Evolutionary conservation across 208 protist genomes (phyloP).

Genomic region (Leptomonas seymouri): DNA sequence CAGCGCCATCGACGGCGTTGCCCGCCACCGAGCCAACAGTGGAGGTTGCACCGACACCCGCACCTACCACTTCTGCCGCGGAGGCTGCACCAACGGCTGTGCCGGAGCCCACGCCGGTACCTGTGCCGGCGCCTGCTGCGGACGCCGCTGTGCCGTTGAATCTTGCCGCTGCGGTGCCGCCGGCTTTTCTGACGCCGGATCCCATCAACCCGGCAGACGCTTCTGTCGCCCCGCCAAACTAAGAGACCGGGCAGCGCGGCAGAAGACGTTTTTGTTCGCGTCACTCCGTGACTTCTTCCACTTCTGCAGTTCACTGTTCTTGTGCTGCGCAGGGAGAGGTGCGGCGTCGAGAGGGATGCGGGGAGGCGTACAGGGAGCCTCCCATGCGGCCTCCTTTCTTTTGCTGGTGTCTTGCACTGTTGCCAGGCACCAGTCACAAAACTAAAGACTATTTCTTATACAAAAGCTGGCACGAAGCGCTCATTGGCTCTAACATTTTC

Average conservation of each 20-base stretch:
- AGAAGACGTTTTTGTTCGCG: neutral
- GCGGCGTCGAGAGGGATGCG: too few species aligned
- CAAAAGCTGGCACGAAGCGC: neutral
- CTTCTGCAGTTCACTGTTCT: too few species aligned
- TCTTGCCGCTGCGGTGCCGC: conserved; percentile 4
- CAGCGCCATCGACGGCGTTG: conserved; percentile 4
- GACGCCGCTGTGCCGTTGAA: neutral
- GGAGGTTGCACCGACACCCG: conserved; percentile 1
- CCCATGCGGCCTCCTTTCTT: neutral
- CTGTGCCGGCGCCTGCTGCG: neutral
- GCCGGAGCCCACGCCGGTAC: neutral
- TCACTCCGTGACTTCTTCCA: neutral
- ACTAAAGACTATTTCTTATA: neutral
- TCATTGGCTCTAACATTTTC: neutral
- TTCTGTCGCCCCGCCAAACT: neutral
- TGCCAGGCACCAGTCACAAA: neutral
- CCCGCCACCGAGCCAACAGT: neutral
- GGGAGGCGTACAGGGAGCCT: too few species aligned
- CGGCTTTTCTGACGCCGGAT: conserved; percentile 13
- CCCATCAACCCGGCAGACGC: conserved; percentile 1
- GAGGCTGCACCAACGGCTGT: neutral
- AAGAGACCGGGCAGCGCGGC: neutral
- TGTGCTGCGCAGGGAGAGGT: too few species aligned
- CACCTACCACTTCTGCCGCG: neutral
- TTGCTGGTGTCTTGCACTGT: neutral